Base-by-base conservation (phyloP, 805 yeast genomes). In the Zygoascus flipseniorum region DNA sequence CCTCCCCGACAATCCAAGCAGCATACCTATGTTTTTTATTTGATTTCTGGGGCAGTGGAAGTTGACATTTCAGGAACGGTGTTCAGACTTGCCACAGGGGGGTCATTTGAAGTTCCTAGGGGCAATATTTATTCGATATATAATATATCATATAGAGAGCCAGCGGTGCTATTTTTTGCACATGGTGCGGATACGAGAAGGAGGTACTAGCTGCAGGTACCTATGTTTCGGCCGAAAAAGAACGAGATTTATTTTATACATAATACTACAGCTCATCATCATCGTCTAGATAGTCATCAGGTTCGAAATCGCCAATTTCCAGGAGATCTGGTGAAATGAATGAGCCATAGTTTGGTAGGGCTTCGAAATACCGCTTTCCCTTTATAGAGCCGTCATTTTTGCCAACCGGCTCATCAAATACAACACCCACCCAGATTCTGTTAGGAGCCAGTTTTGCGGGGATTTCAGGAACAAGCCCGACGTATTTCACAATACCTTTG, bases 401-500 rank as follows among this genome's bases (percentile, higher is more conserved):
- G 5, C 98, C 98, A 8, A 78, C 77, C 0, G 97, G 92, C 59
- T 86, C 89, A 60, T 86, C 93, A 52, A 89, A 82, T 60, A 83
- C 86, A 2, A 92, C 78, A 0, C 97, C 98, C 31, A 86, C 77
- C 97, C 97, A 92, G 1, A 42, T 35, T 1, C 60, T 61, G 11
- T 52, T 26, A 4, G 58, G 54, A 14, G 48, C 47, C 13, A 28
- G 11, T 76, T 59, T 57, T 13, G 65, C 65, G 48, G 80, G 82
- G 48, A 89, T 77, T 42, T 76, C 81, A 0, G 79, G 73, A 1
- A 92, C 80, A 42, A 68, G 69, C 1, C 98, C 98, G 13, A 89
- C 70, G 62, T 70, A 92, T 54, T 75, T 71, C 31, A 92, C 76
- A n/a, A 74, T 69, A 2, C 97, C 98, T 41, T 85, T 65, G 59